Conservation (phyloP, 2,329 filamentous ascomycete species). For the Clonostachys byssicola region DNA sequence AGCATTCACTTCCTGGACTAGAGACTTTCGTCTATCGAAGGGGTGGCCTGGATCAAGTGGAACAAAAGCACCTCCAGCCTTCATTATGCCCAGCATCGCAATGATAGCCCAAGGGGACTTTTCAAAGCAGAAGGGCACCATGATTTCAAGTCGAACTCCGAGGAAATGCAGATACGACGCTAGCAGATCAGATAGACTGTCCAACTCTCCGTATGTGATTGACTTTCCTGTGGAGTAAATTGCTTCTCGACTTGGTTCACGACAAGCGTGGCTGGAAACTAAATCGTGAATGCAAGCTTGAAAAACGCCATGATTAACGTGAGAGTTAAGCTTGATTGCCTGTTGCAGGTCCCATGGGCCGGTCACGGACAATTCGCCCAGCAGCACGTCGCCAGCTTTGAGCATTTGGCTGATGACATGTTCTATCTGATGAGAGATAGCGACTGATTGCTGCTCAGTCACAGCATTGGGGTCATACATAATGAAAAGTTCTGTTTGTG, state of each 20-base stretch:
- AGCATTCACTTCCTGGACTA: conserved; percentile 5
- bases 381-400: neutral
- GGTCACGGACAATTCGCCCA: no score
- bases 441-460: neutral
- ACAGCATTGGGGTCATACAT: conserved; percentile 2
- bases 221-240: neutral
- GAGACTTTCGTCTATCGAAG: neutral
- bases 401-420: neutral
- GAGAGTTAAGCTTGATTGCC: neutral
- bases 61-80: conserved; percentile 19
- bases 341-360: neutral
- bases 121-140: conserved; percentile 14
- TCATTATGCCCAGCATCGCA: conserved; percentile 17
- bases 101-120: conserved; percentile 16
- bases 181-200: neutral
- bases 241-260: neutral
- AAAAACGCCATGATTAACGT: neutral
- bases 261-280: neutral
- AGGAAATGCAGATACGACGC: neutral
- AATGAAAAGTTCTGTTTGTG: neutral
- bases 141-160: conserved; percentile 15
- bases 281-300: neutral
- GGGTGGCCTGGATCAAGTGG: conserved; percentile 16
- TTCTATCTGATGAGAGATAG: conserved; percentile 2
- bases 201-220: neutral